Percentiles rank a stretch among this genome's conserved stretches.
Evolutionary conservation across 2,329 filamentous ascomycete genomes (phyloP).

Genomic region (Fusarium tuaranense): DNA sequence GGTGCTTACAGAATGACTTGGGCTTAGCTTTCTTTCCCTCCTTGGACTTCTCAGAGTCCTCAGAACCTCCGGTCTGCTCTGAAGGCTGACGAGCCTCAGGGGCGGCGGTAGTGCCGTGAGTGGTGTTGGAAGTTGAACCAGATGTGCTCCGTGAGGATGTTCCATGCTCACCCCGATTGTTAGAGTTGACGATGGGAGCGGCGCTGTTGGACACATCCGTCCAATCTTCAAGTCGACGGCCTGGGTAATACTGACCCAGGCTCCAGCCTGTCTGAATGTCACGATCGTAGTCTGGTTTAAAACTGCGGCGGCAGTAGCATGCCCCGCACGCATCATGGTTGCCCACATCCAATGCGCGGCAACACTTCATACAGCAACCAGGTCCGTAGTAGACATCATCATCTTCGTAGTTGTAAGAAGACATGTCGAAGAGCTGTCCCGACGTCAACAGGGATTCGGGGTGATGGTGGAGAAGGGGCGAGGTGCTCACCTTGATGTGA

Average conservation of each 20-base stretch:
- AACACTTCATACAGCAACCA: conserved; percentile 48
- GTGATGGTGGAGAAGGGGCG: background rate
- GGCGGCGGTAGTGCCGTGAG: background rate
- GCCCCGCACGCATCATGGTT: conserved; percentile 47
- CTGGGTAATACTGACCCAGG: conserved; percentile 39
- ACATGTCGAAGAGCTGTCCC: background rate
- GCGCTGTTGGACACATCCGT: background rate
- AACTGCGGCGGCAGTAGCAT: conserved; percentile 21
- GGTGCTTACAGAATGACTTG: background rate
- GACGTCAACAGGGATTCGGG: background rate
- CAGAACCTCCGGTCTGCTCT: background rate
- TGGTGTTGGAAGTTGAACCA: background rate
- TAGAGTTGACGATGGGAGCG: background rate
- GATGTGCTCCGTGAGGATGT: background rate
- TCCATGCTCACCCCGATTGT: background rate
- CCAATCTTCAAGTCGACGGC: background rate
- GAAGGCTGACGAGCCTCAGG: background rate
- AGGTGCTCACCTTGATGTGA: background rate
- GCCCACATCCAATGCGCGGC: conserved; percentile 46
- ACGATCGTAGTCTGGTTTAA: conserved; percentile 15
- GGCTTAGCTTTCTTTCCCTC: background rate
- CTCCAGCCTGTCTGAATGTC: conserved; percentile 13
- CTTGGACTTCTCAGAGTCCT: conserved; percentile 2
- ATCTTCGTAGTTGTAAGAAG: background rate
- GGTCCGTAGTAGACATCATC: conserved; percentile 10